These are phyloP conservation scores for Termitomyces sp. DNA, from an alignment of 768 basidiomycete species.

Conservation along the genomic window DNA sequence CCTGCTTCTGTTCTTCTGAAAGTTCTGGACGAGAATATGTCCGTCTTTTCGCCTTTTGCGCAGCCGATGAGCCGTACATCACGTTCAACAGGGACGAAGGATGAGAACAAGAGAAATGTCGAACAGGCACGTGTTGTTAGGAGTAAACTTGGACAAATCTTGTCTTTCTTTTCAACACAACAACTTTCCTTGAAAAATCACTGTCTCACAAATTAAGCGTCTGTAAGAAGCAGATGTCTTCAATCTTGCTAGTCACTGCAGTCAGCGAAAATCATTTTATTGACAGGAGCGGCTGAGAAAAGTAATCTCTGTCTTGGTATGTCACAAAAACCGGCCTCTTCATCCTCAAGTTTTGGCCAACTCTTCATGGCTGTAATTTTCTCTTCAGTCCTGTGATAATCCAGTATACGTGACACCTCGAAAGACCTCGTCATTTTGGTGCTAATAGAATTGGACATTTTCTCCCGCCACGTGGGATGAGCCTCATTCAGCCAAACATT, in stretches of 20 bases:
- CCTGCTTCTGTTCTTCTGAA: constrained; percentile 85
- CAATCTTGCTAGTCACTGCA: neutral
- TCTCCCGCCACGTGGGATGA: too few species aligned
- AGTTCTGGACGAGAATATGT: constrained; percentile 77
- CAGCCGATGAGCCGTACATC: constrained; percentile 63
- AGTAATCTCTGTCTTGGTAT: neutral
- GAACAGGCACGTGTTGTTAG: neutral
- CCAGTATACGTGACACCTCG: too few species aligned
- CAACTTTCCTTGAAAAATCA: neutral
- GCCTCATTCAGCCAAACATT: too few species aligned
- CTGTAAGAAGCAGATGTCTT: neutral
- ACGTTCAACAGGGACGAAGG: constrained; percentile 2
- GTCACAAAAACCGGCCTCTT: too few species aligned
- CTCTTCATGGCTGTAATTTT: neutral
- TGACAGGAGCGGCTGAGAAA: neutral
- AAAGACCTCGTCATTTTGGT: too few species aligned
- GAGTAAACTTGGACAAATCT: constrained; percentile 2
- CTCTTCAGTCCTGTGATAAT: too few species aligned
- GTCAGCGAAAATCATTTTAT: neutral
- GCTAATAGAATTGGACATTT: too few species aligned
- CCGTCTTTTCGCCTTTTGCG: constrained; percentile 69
- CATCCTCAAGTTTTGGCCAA: too few species aligned
- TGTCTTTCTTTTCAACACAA: neutral
- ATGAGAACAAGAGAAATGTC: constrained; percentile 2
- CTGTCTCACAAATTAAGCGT: neutral